A percentile compares a stretch with the other conserved stretches of the same genome.
Evolutionary conservation across 768 basidiomycete species (phyloP).

Genomic region (Arthromyces matolae): DNA sequence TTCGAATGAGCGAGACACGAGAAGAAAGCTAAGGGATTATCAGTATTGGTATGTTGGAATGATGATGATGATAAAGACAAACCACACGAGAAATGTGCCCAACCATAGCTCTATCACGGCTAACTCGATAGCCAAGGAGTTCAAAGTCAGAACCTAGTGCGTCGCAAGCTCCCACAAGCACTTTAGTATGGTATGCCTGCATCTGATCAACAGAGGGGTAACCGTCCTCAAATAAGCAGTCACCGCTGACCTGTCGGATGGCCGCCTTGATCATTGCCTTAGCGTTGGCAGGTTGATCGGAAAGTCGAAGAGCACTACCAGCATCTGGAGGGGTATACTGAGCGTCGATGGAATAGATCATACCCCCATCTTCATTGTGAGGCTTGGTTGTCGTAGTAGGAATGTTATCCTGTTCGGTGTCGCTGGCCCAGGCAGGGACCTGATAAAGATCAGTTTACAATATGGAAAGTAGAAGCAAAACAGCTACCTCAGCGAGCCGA

Average conservation of each 20-base stretch:
- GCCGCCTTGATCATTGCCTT: not conserved
- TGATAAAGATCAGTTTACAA: not conserved
- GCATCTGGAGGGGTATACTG: not conserved
- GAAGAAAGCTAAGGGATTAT: not conserved
- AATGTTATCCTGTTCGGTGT: not conserved
- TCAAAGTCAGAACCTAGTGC: not conserved
- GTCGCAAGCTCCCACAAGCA: not conserved
- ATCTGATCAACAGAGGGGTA: not conserved
- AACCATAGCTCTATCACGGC: not conserved
- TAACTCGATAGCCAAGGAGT: not conserved
- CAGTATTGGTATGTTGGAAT: not conserved
- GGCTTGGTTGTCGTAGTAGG: not conserved
- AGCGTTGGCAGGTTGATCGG: not conserved
- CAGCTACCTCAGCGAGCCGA: not conserved
- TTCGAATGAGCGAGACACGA: not conserved
- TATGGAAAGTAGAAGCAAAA: not conserved
- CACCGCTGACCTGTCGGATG: not conserved
- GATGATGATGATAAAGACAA: not conserved
- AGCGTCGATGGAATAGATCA: not conserved
- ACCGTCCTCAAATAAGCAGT: not conserved
- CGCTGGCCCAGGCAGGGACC: not conserved
- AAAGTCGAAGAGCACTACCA: not conserved
- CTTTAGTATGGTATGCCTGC: not conserved
- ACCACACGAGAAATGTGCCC: not conserved
- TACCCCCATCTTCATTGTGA: not conserved